phyloP scores from a whole-genome alignment of 2,329 filamentous ascomycete species.

The Talaromyces sp. region DNA sequence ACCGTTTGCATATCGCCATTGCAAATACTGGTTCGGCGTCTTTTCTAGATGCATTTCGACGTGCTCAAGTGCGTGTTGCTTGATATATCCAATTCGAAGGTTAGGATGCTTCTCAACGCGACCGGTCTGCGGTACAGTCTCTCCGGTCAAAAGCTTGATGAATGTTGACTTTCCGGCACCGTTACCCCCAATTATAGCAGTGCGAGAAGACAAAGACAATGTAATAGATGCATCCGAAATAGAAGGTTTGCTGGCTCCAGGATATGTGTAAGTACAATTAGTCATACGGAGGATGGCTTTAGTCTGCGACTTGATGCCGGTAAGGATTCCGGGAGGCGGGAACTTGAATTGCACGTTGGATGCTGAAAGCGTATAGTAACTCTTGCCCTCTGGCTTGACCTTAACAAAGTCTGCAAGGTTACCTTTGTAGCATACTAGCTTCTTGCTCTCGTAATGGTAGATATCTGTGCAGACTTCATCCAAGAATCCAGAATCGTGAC shows the following conservation, averaged over 20 bases:
- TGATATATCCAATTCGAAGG: conserved; percentile 97
- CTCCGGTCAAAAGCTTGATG: conserved; percentile 94
- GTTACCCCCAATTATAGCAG: conserved; percentile 94
- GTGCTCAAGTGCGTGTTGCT: conserved; percentile 97
- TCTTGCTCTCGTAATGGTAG: conserved; percentile 98
- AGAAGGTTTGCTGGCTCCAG: conserved; percentile 82
- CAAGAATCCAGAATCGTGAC: conserved; percentile 95
- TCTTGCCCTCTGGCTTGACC: conserved; percentile 88
- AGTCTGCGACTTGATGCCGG: conserved; percentile 91
- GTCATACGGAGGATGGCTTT: conserved; percentile 93
- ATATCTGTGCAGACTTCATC: conserved; percentile 98
- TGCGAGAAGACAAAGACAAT: conserved; percentile 81
- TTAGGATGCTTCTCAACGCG: conserved; percentile 98
- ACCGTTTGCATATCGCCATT: conserved; percentile 96
- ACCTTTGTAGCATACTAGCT: conserved; percentile 58
- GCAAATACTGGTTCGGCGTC: conserved; percentile 96
- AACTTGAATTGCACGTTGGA: conserved; percentile 95
- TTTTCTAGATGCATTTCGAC: conserved; percentile 99
- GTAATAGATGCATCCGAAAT: conserved; percentile 81
- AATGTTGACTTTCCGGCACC: conserved; percentile 97
- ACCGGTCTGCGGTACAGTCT: conserved; percentile 74
- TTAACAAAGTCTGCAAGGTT: conserved; percentile 67
- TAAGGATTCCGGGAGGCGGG: conserved; percentile 87
- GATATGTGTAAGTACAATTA: conserved; percentile 88
- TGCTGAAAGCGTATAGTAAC: conserved; percentile 92